phyloP scores from a whole-genome alignment of 2,329 filamentous ascomycete species.

The Aspergillus sp. region DNA sequence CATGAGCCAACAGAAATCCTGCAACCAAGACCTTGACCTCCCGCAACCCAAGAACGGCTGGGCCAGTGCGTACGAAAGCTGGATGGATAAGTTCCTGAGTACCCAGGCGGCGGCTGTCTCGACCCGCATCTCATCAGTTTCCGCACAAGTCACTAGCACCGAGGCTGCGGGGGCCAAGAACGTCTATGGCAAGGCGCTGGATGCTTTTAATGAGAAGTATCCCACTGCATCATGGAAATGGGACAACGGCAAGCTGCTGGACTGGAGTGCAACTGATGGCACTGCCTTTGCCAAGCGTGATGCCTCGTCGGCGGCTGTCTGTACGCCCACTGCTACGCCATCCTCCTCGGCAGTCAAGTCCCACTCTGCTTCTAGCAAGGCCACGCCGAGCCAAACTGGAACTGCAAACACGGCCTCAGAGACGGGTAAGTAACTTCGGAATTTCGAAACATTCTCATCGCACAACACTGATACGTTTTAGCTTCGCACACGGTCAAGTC shows the following conservation, averaged over 20 bases:
- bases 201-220: slow-evolving; percentile 3
- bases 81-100: slow-evolving; percentile 2
- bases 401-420: not conserved
- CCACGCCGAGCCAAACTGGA: not conserved
- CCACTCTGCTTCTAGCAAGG: not conserved
- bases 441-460: no score
- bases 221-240: slow-evolving; percentile 2
- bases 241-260: slow-evolving; percentile 1
- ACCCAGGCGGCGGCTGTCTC: not conserved
- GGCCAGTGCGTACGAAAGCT: not conserved
- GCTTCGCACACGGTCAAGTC: not conserved
- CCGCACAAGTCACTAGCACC: not conserved
- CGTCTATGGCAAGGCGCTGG: not conserved
- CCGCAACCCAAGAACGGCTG: not conserved
- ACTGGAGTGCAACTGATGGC: not conserved
- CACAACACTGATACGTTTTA: no score
- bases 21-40: not conserved
- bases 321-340: not conserved
- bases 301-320: not conserved
- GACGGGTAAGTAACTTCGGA: no score
- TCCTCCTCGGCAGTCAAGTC: not conserved
- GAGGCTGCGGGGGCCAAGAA: slow-evolving; percentile 4
- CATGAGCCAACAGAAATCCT: not conserved
- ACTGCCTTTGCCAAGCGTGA: slow-evolving; percentile 1
- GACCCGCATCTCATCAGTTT: not conserved